A percentile compares a stretch with the other conserved stretches of the same genome.
Evolutionary conservation across 257 asterid genomes (phyloP).

Genomic region (Fraxinus excelsior): DNA sequence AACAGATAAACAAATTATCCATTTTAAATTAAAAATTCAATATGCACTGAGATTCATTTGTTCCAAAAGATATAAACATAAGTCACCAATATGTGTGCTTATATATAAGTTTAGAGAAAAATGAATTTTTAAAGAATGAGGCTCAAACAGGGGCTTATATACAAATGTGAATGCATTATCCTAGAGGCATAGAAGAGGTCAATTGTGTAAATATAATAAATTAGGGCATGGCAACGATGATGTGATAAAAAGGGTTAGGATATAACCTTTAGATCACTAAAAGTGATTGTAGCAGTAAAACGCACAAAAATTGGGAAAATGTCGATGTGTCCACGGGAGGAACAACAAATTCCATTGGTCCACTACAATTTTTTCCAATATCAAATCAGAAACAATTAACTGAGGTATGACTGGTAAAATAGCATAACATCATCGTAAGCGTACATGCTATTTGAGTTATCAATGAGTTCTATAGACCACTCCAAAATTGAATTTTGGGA

Average conservation of each 20-base stretch:
- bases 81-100: too few relatives aligned
- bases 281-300: constrained; percentile 55
- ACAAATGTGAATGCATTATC: neutral
- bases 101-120: too few relatives aligned
- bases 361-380: constrained; percentile 44
- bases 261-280: constrained; percentile 61
- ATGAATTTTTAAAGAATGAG: too few relatives aligned
- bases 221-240: neutral
- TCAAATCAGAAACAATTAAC: too few relatives aligned
- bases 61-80: too few relatives aligned
- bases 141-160: too few relatives aligned
- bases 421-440: constrained; percentile 11
- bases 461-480: constrained; percentile 64
- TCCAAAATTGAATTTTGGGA: constrained; percentile 60
- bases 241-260: neutral
- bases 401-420: neutral
- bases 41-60: too few relatives aligned
- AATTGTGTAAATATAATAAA: neutral
- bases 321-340: constrained; percentile 56
- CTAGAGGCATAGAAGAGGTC: neutral
- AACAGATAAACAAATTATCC: too few relatives aligned
- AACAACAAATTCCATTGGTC: constrained; percentile 66
- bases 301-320: constrained; percentile 64
- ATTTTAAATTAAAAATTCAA: too few relatives aligned
- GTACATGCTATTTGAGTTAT: constrained; percentile 67